Percentiles rank a stretch among this genome's conserved stretches.
phyloP scores from a whole-genome alignment of 108 stramenopile genomes.

The Nitzschia putrida region DNA sequence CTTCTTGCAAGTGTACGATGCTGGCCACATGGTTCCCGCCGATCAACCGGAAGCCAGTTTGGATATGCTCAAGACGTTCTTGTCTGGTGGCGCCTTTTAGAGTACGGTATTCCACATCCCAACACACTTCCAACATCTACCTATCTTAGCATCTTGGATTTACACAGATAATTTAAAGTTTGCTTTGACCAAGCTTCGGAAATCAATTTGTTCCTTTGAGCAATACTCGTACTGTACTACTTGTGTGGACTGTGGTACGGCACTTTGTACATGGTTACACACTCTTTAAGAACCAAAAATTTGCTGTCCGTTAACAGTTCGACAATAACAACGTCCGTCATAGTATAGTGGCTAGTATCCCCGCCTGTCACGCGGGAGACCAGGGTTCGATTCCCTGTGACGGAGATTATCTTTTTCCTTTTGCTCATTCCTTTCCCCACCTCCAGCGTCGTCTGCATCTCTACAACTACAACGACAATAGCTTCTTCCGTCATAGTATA shows the following conservation, averaged over 20 bases:
- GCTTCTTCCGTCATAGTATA: conserved; percentile 90
- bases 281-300: background rate
- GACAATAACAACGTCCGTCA: conserved; percentile 50
- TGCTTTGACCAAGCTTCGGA: too few species aligned
- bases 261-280: too few species aligned
- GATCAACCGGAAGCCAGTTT: conserved; percentile 86
- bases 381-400: conserved; percentile 95
- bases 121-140: background rate
- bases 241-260: too few species aligned
- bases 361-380: conserved; percentile 98
- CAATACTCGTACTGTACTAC: too few species aligned
- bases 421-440: too few species aligned
- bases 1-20: conserved; percentile 78
- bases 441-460: background rate
- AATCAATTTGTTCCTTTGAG: too few species aligned
- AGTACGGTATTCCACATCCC: background rate
- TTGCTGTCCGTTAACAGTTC: conserved; percentile 1
- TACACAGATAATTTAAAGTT: too few species aligned
- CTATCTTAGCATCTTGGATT: too few species aligned
- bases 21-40: conserved; percentile 95
- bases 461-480: background rate
- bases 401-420: conserved; percentile 45
- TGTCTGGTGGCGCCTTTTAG: conserved; percentile 45
- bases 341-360: conserved; percentile 99
- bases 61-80: conserved; percentile 84